Conservation (phyloP, 805 yeast species). For the Saccharomycopsis capsularis region DNA sequence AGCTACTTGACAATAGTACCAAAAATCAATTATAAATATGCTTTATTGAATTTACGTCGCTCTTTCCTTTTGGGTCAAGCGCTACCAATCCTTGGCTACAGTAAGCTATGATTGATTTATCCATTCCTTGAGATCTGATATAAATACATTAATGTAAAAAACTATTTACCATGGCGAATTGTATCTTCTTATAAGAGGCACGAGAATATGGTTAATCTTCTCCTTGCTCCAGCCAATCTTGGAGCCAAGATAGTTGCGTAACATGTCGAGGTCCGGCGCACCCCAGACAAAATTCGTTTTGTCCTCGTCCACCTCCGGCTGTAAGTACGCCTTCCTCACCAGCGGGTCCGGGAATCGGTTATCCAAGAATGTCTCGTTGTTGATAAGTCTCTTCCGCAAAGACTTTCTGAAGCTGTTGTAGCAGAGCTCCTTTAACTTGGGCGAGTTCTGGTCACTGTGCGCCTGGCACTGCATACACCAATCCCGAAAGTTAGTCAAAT, state of each 20-base stretch:
- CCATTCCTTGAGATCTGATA: too few relatives aligned
- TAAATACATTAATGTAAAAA: background rate
- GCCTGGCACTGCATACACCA: constrained; percentile 32
- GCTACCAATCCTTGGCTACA: too few relatives aligned
- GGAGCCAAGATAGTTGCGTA: constrained; percentile 60
- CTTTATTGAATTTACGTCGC: too few relatives aligned
- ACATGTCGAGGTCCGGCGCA: constrained; percentile 70
- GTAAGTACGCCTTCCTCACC: constrained; percentile 65
- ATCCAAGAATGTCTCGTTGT: constrained; percentile 51
- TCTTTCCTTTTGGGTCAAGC: too few relatives aligned
- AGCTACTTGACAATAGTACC: too few relatives aligned
- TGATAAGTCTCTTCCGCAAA: constrained; percentile 46
- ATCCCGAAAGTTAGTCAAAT: constrained; percentile 31
- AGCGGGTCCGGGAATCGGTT: constrained; percentile 61
- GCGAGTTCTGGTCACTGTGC: constrained; percentile 11
- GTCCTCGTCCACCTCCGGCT: constrained; percentile 83
- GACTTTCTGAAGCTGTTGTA: constrained; percentile 47
- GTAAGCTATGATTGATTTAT: too few relatives aligned
- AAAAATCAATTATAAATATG: too few relatives aligned
- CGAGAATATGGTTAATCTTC: constrained; percentile 70
- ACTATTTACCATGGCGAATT: constrained; percentile 43
- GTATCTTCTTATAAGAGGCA: constrained; percentile 78
- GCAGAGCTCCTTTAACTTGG: constrained; percentile 38
- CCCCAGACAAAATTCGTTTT: constrained; percentile 84
- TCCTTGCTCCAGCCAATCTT: constrained; percentile 77